These are phyloP conservation scores for Barnettozyma wickerhamii DNA, from an alignment of 805 yeast genomes.

Conservation along the genomic window DNA sequence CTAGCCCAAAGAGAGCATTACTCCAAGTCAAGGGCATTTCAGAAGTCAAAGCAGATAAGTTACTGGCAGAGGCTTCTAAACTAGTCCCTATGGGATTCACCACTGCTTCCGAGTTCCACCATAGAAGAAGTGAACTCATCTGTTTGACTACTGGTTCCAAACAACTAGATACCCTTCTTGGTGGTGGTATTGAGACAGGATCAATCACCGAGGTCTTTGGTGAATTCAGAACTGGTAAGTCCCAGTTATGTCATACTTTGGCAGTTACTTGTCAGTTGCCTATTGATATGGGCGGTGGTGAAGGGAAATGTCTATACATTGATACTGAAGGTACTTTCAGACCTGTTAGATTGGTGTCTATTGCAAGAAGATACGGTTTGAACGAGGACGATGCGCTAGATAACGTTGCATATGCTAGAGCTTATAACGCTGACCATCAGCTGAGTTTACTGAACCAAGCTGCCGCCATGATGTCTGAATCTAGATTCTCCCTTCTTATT, in stretches of 20 bases:
- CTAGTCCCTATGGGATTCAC: slow-evolving; percentile 95
- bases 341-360: slow-evolving; percentile 83
- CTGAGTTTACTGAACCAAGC: slow-evolving; percentile 81
- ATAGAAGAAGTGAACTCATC: slow-evolving; percentile 83
- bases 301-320: slow-evolving; percentile 92
- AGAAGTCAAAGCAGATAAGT: slow-evolving; percentile 89
- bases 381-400: slow-evolving; percentile 93
- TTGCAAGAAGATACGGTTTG: slow-evolving; percentile 87
- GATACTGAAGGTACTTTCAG: slow-evolving; percentile 98
- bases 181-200: slow-evolving; percentile 98
- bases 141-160: slow-evolving; percentile 95
- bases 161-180: slow-evolving; percentile 84
- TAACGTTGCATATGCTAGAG: slow-evolving; percentile 96
- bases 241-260: slow-evolving; percentile 93
- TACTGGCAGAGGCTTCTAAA: slow-evolving; percentile 78
- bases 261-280: slow-evolving; percentile 97
- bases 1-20: slow-evolving; percentile 73
- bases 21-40: slow-evolving; percentile 85
- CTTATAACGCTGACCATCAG: slow-evolving; percentile 96
- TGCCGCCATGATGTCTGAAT: slow-evolving; percentile 93
- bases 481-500: slow-evolving; percentile 82
- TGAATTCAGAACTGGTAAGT: slow-evolving; percentile 96
- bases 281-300: slow-evolving; percentile 96
- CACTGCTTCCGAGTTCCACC: slow-evolving; percentile 92
- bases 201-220: slow-evolving; percentile 96